Evolutionary conservation across 305 asterid species (phyloP), one percentile per base, ranked within the genome.

Genomic region (Petunia hybrid): DNA sequence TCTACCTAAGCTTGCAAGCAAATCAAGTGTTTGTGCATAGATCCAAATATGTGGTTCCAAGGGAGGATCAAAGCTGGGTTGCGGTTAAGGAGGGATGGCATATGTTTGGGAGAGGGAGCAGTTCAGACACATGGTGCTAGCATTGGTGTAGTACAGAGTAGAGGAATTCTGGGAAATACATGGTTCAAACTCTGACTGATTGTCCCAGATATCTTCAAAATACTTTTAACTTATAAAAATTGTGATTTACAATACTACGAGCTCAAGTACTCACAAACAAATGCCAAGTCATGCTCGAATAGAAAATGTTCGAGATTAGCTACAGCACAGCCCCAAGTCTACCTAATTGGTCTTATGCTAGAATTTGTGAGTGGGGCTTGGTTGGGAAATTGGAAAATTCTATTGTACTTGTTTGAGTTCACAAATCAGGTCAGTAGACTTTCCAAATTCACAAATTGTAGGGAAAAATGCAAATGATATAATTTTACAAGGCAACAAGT

Each of bases 301-400:
- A 41, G 36, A 67, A 42, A 41, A 41, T 67, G 42, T 16, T 42
- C 39, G 1, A 67, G 51, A 43, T 16, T 10, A 68, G 55, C 56
- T 16, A 43, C 40, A 4, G 6, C 8, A 68, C 56, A 42, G 2
- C 45, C 13, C 56, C n/a, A 68, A 68, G 43, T 51, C 38, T 1
- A 8, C 76, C 39, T 16, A 22, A 68, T 43, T 43, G 4, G 7
- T 68, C 56, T 16, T 68, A 16, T 68, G 16, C 56, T n/a, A 42
- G 56, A 68, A 43, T 8, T 68, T 68, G 35, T 8, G 38, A 4
- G n/a, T 42, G 56, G 56, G 56, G 14, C 76, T 7, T 16, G 39
- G 76, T 43, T 43, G 56, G 76, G 56, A 43, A 68, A 68, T 8
- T 68, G 40, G 40, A 39, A 68, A 42, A 68, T 69, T 70, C 42